Evolutionary conservation across 192 early-diverging fungal species (phyloP).

Genomic region (Chytriomyces confervae): DNA sequence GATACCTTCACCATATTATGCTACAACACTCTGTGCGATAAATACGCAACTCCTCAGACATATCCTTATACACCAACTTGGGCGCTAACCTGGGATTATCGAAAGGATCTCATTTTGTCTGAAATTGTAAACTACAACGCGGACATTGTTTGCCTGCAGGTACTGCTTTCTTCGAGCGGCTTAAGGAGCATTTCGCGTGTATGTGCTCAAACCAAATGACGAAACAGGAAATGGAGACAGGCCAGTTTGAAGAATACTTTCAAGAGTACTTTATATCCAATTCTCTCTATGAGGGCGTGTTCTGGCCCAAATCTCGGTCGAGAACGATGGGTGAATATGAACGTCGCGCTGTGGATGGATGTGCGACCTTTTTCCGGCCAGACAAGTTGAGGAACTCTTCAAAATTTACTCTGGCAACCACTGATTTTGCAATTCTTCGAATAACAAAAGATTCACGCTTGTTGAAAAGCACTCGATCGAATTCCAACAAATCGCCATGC

Average conservation of each 20-base stretch:
- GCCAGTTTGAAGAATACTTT: conserved; percentile 90
- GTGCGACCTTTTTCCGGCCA: conserved; percentile 90
- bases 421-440: neutral
- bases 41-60: conserved; percentile 83
- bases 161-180: conserved; percentile 32
- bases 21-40: conserved; percentile 91
- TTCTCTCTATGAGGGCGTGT: conserved; percentile 87
- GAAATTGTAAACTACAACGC: conserved; percentile 87
- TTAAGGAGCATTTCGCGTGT: neutral
- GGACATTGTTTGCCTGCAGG: conserved; percentile 92
- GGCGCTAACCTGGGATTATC: conserved; percentile 92
- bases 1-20: conserved; percentile 89
- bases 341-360: conserved; percentile 87
- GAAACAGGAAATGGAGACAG: conserved; percentile 81
- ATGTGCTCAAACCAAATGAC: neutral
- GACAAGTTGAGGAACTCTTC: conserved; percentile 64
- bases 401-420: conserved; percentile 17
- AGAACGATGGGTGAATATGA: conserved; percentile 93
- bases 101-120: conserved; percentile 83
- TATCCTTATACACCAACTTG: conserved; percentile 96
- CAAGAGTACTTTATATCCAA: conserved; percentile 70
- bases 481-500: conserved; percentile 92
- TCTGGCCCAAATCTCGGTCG: conserved; percentile 93
- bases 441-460: conserved; percentile 68
- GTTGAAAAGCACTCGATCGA: conserved; percentile 89